Conservation (phyloP, 768 basidiomycete genomes). For the Macrolepiota fuliginosa region DNA sequence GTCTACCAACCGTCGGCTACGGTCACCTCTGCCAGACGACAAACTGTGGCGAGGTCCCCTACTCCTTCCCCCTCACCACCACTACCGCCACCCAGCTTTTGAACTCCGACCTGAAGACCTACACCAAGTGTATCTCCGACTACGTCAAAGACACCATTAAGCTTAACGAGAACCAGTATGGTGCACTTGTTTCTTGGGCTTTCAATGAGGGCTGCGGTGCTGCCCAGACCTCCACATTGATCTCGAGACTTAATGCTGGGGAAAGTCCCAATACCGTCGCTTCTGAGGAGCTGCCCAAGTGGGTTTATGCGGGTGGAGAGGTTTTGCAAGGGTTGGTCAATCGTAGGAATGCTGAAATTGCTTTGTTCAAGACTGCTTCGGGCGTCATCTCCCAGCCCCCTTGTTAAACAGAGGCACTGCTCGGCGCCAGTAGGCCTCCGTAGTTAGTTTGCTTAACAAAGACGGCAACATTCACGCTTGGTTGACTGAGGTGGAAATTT, state of each 20-base stretch:
- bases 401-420: slow-evolving; percentile 13
- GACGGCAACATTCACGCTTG: not conserved
- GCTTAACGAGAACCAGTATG: slow-evolving; percentile 33
- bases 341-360: slow-evolving; percentile 26
- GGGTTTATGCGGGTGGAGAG: slow-evolving; percentile 25
- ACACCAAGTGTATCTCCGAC: slow-evolving; percentile 22
- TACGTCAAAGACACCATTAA: slow-evolving; percentile 20
- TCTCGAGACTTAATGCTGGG: slow-evolving; percentile 27
- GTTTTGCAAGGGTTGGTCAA: slow-evolving; percentile 26
- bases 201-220: slow-evolving; percentile 30
- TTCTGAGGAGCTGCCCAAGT: slow-evolving; percentile 29
- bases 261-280: slow-evolving; percentile 30
- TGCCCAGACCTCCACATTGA: slow-evolving; percentile 23
- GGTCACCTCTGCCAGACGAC: slow-evolving; percentile 30
- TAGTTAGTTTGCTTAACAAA: not conserved
- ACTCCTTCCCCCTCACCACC: slow-evolving; percentile 30
- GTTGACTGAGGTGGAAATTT: no score
- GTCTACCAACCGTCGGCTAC: slow-evolving; percentile 34
- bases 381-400: slow-evolving; percentile 25
- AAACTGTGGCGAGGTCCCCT: slow-evolving; percentile 31
- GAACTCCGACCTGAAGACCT: slow-evolving; percentile 21
- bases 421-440: no score
- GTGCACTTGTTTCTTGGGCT: slow-evolving; percentile 28
- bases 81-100: slow-evolving; percentile 27
- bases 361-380: slow-evolving; percentile 28